These are phyloP conservation scores for Begonia fuchsioides DNA, from an alignment of 306 rosid species.

Conservation along the genomic window DNA sequence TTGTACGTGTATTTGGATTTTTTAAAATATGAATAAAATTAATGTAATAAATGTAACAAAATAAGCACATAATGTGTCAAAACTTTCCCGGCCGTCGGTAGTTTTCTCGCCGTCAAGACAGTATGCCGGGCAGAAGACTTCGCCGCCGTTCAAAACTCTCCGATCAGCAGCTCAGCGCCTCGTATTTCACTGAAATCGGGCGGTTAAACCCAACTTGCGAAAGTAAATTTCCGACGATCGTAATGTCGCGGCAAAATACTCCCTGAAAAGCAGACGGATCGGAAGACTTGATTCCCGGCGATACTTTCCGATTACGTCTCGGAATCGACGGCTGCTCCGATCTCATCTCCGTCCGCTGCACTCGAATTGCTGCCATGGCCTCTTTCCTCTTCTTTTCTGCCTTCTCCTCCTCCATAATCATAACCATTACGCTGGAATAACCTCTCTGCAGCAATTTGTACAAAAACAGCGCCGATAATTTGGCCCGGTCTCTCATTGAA, in stretches of 20 bases:
- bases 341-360: constrained; percentile 15
- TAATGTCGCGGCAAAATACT: constrained; percentile 74
- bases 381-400: constrained; percentile 60
- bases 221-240: constrained; percentile 69
- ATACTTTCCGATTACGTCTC: not conserved
- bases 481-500: constrained; percentile 58
- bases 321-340: not conserved
- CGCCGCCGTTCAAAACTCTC: not conserved
- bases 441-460: constrained; percentile 82
- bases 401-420: constrained; percentile 66
- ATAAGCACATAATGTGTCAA: constrained; percentile 33
- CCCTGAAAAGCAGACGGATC: constrained; percentile 43
- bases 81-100: constrained; percentile 45
- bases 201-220: constrained; percentile 68
- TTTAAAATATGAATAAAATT: too few species aligned
- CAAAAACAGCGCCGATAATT: constrained; percentile 56
- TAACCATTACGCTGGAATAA: constrained; percentile 43
- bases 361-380: constrained; percentile 22
- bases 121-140: not conserved
- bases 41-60: not conserved
- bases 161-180: constrained; percentile 68
- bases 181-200: constrained; percentile 73
- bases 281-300: not conserved
- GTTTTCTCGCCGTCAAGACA: constrained; percentile 37
- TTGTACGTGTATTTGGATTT: too few species aligned